phyloP scores from a whole-genome alignment of 164 flowering plant genomes.

The Tetracentron sinense region DNA sequence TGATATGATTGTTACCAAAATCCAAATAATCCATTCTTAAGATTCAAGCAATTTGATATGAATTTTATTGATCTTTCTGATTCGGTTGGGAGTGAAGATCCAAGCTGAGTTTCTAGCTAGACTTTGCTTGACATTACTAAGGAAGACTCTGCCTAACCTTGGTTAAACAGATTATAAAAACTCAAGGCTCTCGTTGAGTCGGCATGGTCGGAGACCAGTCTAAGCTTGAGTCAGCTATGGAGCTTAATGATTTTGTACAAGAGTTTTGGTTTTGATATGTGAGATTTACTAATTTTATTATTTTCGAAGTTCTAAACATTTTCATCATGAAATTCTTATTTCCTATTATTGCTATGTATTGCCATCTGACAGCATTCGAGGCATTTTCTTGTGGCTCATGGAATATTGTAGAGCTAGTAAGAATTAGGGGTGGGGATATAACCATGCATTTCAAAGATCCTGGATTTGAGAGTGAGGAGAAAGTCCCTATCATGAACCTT shows the following conservation, averaged over 20 bases:
- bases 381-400: conserved; percentile 56
- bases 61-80: not conserved
- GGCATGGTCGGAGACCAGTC: not conserved
- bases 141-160: not conserved
- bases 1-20: too few species aligned
- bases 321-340: not conserved
- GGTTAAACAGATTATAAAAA: not conserved
- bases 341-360: not conserved
- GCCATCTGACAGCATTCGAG: conserved; percentile 64
- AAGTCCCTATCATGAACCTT: conserved; percentile 35
- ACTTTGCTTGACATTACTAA: not conserved
- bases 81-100: not conserved
- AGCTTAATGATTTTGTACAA: not conserved
- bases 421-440: conserved; percentile 44
- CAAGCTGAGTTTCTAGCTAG: not conserved
- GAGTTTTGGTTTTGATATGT: not conserved
- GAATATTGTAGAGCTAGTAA: conserved; percentile 48
- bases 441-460: conserved; percentile 31
- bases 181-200: not conserved
- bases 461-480: conserved; percentile 31
- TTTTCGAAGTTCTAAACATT: not conserved
- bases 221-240: not conserved
- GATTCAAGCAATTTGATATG: too few species aligned
- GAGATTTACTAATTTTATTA: not conserved
- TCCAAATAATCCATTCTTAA: too few species aligned